These are phyloP conservation scores for Candida sanyiensis DNA, from an alignment of 805 yeast species.

Conservation along the genomic window DNA sequence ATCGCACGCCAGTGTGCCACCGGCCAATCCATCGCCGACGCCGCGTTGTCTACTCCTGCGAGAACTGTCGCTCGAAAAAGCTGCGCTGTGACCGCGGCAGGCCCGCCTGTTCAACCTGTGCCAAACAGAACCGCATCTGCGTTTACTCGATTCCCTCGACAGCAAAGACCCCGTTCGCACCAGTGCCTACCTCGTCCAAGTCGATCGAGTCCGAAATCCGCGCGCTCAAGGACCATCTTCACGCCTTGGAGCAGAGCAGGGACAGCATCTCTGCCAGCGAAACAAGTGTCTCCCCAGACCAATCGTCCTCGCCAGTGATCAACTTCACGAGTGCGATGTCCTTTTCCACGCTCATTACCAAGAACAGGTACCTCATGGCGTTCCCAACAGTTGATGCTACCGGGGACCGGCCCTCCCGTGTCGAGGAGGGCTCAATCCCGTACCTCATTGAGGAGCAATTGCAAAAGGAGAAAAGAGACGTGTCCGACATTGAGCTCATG, in stretches of 20 bases:
- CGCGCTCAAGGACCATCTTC: conserved; percentile 1
- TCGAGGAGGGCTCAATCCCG: conserved; percentile 1
- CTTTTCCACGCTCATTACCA: conserved; percentile 2
- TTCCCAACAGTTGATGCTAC: not conserved
- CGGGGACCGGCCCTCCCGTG: not conserved
- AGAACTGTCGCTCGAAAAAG: conserved; percentile 10
- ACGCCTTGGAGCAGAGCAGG: conserved; percentile 3
- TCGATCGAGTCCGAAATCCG: conserved; percentile 3
- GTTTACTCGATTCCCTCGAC: not conserved
- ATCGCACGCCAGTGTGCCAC: no score
- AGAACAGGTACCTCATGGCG: conserved; percentile 4
- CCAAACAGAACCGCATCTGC: conserved; percentile 3
- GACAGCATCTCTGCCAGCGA: not conserved
- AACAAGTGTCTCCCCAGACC: not conserved
- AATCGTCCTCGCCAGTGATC: not conserved
- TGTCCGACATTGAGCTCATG: conserved; percentile 7
- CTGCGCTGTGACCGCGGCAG: conserved; percentile 10
- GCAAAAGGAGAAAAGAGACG: conserved; percentile 5
- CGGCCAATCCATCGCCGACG: no score
- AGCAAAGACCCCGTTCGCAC: not conserved
- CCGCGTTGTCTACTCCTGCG: conserved; percentile 11
- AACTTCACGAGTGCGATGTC: conserved; percentile 1
- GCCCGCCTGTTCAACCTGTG: conserved; percentile 9
- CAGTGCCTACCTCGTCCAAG: not conserved
- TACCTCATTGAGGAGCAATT: conserved; percentile 6